A percentile compares a stretch with the other conserved stretches of the same genome.
Evolutionary conservation across 2,329 filamentous ascomycete genomes (phyloP).

Genomic region (Bipolaris cookei): DNA sequence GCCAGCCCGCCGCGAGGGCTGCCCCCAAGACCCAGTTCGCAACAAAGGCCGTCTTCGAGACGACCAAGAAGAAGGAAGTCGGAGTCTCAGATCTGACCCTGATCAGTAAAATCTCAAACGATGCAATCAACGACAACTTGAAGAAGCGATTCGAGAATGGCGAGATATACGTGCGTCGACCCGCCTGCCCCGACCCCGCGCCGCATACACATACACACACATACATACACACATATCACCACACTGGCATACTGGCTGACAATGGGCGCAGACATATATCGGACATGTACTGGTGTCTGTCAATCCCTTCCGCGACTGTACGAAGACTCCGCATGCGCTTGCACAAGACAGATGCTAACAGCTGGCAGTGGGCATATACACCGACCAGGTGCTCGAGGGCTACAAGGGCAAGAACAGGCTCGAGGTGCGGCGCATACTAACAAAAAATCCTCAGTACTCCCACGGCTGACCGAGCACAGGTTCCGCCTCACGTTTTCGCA

Average conservation of each 20-base stretch:
- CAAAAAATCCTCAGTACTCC: neutral
- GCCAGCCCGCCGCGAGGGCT: constrained; percentile 52
- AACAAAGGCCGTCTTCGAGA: constrained; percentile 95
- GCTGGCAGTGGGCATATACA: constrained; percentile 85
- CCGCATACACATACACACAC: constrained; percentile 14
- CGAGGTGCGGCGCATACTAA: constrained; percentile 58
- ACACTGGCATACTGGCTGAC: constrained; percentile 32
- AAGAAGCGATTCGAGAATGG: constrained; percentile 97
- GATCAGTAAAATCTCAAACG: constrained; percentile 98
- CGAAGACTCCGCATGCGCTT: constrained; percentile 40
- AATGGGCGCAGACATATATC: constrained; percentile 78
- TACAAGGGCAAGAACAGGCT: constrained; percentile 97
- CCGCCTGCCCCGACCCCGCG: constrained; percentile 35
- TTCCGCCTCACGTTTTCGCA: constrained; percentile 94
- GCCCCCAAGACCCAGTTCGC: constrained; percentile 68
- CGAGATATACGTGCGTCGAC: constrained; percentile 81
- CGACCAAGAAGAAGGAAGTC: constrained; percentile 98
- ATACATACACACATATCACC: constrained; percentile 17
- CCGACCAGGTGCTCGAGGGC: constrained; percentile 87
- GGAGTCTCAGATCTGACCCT: constrained; percentile 97
- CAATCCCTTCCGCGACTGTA: constrained; percentile 91
- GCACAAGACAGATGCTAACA: constrained; percentile 46
- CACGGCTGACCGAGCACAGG: constrained; percentile 46
- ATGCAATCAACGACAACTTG: constrained; percentile 98
- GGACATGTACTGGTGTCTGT: constrained; percentile 99